Conservation (phyloP, 306 rosid genomes). For the Echinosophora koreensis region DNA sequence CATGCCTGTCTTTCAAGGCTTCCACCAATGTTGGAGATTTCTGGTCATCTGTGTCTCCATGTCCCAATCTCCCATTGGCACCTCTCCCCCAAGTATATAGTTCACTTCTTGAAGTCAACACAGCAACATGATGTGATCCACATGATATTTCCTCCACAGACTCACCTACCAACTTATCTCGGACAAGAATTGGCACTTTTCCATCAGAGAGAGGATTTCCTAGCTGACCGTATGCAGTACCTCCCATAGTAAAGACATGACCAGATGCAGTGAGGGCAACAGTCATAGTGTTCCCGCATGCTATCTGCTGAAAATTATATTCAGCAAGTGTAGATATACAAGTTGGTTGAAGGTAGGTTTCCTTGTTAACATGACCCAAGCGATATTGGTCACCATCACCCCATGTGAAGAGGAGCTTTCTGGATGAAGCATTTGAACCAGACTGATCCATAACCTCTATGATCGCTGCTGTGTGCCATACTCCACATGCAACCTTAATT, state of each 20-base stretch:
- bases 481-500: conserved; percentile 88
- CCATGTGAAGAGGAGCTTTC: conserved; percentile 87
- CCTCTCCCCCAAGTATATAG: conserved; percentile 97
- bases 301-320: conserved; percentile 82
- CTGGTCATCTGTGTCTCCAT: conserved; percentile 76
- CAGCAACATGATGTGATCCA: conserved; percentile 84
- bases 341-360: conserved; percentile 82
- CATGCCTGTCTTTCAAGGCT: conserved; percentile 84
- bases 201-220: conserved; percentile 90
- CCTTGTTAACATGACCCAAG: conserved; percentile 87
- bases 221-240: conserved; percentile 76
- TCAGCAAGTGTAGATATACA: conserved; percentile 87
- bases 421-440: conserved; percentile 60
- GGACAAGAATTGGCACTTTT: conserved; percentile 75
- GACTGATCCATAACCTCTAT: conserved; percentile 72
- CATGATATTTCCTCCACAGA: conserved; percentile 92
- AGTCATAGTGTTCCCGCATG: conserved; percentile 87
- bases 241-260: conserved; percentile 93
- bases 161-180: conserved; percentile 87
- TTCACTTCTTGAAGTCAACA: conserved; percentile 91
- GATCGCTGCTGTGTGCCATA: conserved; percentile 98
- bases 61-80: conserved; percentile 95
- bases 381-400: conserved; percentile 95
- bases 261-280: conserved; percentile 91
- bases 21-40: conserved; percentile 84